phyloP scores from a whole-genome alignment of 345 rosid species.

The Corymbia maculata region DNA sequence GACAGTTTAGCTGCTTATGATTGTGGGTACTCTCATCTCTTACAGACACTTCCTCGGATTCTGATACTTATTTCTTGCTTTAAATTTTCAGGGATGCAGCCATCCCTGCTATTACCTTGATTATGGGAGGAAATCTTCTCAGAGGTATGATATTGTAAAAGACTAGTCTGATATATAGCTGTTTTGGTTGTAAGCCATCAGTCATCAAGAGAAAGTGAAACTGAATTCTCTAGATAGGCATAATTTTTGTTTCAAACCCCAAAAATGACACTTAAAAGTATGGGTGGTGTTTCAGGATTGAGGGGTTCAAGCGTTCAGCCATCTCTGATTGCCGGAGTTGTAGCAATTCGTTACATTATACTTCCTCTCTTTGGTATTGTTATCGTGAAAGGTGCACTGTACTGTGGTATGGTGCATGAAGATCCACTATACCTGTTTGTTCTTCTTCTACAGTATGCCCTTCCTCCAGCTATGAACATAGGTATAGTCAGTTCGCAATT shows the following conservation, averaged over 20 bases:
- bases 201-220: background rate
- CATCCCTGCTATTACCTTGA: conserved; percentile 29
- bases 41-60: background rate
- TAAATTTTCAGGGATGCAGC: conserved; percentile 22
- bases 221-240: background rate
- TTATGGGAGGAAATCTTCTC: conserved; percentile 44
- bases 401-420: conserved; percentile 20
- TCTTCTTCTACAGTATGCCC: conserved; percentile 47
- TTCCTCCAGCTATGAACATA: conserved; percentile 48
- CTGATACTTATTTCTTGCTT: background rate
- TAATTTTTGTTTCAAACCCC: background rate
- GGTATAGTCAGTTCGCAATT: conserved; percentile 8
- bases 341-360: conserved; percentile 17
- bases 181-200: background rate
- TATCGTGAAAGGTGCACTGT: conserved; percentile 22
- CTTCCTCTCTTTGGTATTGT: conserved; percentile 27
- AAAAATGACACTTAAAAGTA: background rate
- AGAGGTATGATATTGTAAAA: background rate
- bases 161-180: background rate
- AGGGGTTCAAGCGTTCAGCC: conserved; percentile 9
- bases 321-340: conserved; percentile 22
- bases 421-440: conserved; percentile 37
- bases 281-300: conserved; percentile 19
- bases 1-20: background rate
- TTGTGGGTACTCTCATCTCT: background rate